Base-by-base conservation (phyloP, 345 rosid species). In the Combretum micranthum region DNA sequence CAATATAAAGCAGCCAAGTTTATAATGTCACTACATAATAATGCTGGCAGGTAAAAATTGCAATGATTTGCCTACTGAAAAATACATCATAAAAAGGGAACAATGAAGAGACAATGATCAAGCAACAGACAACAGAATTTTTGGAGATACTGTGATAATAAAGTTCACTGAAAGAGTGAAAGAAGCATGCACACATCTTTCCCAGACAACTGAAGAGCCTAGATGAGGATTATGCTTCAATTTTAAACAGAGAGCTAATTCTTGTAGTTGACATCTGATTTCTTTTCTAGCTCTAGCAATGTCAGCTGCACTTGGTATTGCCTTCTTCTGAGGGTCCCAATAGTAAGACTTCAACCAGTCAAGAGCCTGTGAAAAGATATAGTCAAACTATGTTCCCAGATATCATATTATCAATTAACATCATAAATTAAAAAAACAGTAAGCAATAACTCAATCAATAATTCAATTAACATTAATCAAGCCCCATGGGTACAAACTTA, bases 321-420 rank as follows among this genome's bases (percentile, higher is more conserved):
- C 83, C 61, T 57, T 62, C 68, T 67, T 77, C 71, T 92, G 97
- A 60, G 86, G 83, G 59, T 77, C 85, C 99, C 97, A 92, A 48
- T 92, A 85, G 63, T 78, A 83, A 39, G 76, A 72, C 70, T 73
- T 85, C 69, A 92, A 66, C 99, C 99, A 92, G 71, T 83, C 67
- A 73, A 92, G 77, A 21, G 96, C 96, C 99, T 92, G 70, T 51
- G 64, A 64, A 63, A 55, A 60, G 42, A 48, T 66, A 52, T 67
- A 44, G 39, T 32, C 1, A 32, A 32, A 4, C 39, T 32, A 32
- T 32, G 39, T 7, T 0, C 9, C 39, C 9, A 25, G 9, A 32
- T 11, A 9, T 32, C 39, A 32, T 4, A 9, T 5, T 32, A 32
- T 32, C 9, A 7, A 32, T 32, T 32, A 32, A 32, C 39, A 32